A percentile compares a stretch with the other conserved stretches of the same genome.
These are phyloP conservation scores for Tetracladium marchalianum DNA, from an alignment of 495 filamentous ascomycete genomes.

Conservation along the genomic window DNA sequence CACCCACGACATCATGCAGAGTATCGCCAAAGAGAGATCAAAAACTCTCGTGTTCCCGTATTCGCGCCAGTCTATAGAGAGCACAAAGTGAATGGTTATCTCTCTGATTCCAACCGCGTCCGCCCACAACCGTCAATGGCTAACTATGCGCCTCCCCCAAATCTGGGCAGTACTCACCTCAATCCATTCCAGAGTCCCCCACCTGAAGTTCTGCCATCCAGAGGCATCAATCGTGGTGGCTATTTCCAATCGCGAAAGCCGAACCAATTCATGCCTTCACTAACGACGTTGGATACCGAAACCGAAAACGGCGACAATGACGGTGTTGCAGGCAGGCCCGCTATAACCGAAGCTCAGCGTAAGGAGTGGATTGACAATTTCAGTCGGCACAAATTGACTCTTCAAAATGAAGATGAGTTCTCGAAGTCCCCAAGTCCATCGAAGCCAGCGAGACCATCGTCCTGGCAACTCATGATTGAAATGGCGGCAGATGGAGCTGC, in stretches of 20 bases:
- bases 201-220: conserved; percentile 6
- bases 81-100: conserved; percentile 17
- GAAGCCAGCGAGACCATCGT: conserved; percentile 1
- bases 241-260: too few relatives aligned
- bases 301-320: too few relatives aligned
- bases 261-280: too few relatives aligned
- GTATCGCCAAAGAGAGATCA: conserved; percentile 11
- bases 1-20: conserved; percentile 8
- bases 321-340: too few relatives aligned
- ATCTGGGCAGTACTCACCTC: conserved; percentile 3
- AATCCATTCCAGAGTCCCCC: conserved; percentile 16
- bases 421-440: not conserved
- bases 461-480: conserved; percentile 5
- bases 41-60: conserved; percentile 9
- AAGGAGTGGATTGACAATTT: conserved; percentile 2
- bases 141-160: not conserved
- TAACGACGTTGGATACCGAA: too few relatives aligned
- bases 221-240: too few relatives aligned
- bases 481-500: too few relatives aligned
- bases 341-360: too few relatives aligned
- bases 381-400: too few relatives aligned
- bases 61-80: conserved; percentile 9
- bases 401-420: too few relatives aligned
- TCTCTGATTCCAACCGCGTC: conserved; percentile 10
- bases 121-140: not conserved